phyloP scores from a whole-genome alignment of 768 basidiomycete genomes.

The Pleurotus platypus region DNA sequence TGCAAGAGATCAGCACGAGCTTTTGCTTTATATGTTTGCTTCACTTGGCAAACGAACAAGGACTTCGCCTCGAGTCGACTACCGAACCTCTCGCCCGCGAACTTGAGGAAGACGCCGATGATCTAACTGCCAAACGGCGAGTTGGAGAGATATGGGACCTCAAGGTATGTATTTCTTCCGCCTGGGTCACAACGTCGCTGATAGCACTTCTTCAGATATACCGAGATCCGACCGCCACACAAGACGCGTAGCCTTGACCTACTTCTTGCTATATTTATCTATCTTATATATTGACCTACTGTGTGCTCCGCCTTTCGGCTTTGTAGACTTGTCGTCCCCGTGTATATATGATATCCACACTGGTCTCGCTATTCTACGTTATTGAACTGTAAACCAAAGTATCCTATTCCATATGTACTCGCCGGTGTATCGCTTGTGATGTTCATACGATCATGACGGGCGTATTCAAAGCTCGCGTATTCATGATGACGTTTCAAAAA shows the following conservation, averaged over 20 bases:
- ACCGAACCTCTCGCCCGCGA: constrained; percentile 30
- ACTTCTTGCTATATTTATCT: constrained; percentile 1
- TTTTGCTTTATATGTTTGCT: constrained; percentile 99
- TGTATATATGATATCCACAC: too few species aligned
- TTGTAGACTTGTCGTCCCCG: not conserved
- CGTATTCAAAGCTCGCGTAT: too few species aligned
- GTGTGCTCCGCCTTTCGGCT: not conserved
- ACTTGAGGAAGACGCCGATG: constrained; percentile 30
- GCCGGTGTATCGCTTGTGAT: too few species aligned
- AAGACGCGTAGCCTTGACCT: constrained; percentile 23
- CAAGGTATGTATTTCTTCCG: constrained; percentile 40
- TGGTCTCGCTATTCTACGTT: not conserved
- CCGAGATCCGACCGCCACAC: constrained; percentile 41
- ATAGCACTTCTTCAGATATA: constrained; percentile 34
- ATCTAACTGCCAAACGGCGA: constrained; percentile 26
- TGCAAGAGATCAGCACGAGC: constrained; percentile 97
- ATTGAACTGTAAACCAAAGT: not conserved
- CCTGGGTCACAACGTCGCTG: not conserved
- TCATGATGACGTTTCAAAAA: too few species aligned
- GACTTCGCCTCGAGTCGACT: constrained; percentile 71
- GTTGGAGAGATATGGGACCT: constrained; percentile 75
- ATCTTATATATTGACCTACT: not conserved
- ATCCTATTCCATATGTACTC: too few species aligned
- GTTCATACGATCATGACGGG: too few species aligned
- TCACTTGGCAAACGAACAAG: constrained; percentile 96